phyloP scores from a whole-genome alignment of 192 early-diverging fungal species.

The Thoreauomyces humboldtii region DNA sequence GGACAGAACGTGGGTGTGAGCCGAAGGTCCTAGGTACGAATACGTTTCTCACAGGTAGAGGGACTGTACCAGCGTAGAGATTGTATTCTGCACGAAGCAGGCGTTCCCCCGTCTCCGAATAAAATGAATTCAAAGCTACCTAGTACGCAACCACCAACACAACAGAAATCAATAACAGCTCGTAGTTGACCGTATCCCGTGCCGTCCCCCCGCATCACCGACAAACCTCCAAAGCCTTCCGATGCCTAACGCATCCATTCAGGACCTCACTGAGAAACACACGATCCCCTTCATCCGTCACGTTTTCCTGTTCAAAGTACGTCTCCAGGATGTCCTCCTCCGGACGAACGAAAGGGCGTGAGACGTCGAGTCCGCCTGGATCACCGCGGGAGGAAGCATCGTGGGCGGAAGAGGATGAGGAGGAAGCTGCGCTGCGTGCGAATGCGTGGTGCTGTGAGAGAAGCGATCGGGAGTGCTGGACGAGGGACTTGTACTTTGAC shows the following conservation, averaged over 20 bases:
- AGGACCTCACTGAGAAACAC: constrained; percentile 43
- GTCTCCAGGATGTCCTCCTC: constrained; percentile 41
- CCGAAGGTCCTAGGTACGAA: too few species aligned
- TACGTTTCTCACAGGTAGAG: too few species aligned
- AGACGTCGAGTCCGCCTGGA: constrained; percentile 9
- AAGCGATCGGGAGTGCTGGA: constrained; percentile 32
- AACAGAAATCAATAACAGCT: not conserved
- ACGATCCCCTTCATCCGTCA: constrained; percentile 23
- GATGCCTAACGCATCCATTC: constrained; percentile 42
- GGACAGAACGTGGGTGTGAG: not conserved
- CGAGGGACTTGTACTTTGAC: constrained; percentile 29
- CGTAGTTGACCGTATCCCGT: not conserved
- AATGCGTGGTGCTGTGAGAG: constrained; percentile 39
- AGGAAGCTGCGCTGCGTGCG: constrained; percentile 8
- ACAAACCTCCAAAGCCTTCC: constrained; percentile 37
- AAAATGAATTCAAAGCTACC: constrained; percentile 38
- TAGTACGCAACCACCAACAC: constrained; percentile 4
- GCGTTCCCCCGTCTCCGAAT: constrained; percentile 31
- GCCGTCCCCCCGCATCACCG: not conserved
- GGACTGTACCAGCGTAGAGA: constrained; percentile 46
- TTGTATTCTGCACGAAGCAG: constrained; percentile 43
- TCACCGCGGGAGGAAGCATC: not conserved
- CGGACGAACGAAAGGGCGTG: constrained; percentile 28
- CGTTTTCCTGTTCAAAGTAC: constrained; percentile 35
- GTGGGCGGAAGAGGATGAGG: not conserved